A percentile compares a stretch with the other conserved stretches of the same genome.
Evolutionary conservation across 2,329 filamentous ascomycete species (phyloP).

Genomic region (Neoscytalidium dimidiatum): DNA sequence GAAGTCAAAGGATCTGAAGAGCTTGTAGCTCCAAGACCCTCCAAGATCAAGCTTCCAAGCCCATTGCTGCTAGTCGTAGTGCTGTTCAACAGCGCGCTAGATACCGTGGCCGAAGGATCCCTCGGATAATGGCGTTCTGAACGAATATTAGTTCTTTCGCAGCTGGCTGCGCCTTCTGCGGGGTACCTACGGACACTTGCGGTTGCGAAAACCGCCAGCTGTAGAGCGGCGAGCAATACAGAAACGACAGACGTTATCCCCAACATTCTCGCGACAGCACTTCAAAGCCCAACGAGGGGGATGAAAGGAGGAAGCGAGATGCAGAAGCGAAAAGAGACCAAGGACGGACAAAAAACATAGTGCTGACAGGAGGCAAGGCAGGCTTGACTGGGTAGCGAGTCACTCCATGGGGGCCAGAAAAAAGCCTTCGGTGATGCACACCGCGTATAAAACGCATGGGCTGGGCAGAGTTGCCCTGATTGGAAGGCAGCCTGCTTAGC

Average conservation of each 20-base stretch:
- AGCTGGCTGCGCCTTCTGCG: background rate
- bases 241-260: background rate
- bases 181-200: background rate
- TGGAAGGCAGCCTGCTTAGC: background rate
- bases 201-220: background rate
- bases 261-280: background rate
- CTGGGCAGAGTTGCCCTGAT: background rate
- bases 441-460: background rate
- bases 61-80: background rate
- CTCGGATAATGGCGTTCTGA: background rate
- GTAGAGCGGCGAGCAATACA: background rate
- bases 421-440: background rate
- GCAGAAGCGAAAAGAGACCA: background rate
- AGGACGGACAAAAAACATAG: background rate
- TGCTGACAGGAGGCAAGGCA: background rate
- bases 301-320: background rate
- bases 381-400: background rate
- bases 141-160: background rate
- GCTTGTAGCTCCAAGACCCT: background rate
- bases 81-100: background rate
- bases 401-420: conserved; percentile 15
- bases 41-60: conserved; percentile 5
- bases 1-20: background rate
- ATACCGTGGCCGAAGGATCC: background rate
- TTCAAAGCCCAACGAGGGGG: background rate